A percentile compares a stretch with the other conserved stretches of the same genome.
These are phyloP conservation scores for Boletellus deceptivus DNA, from an alignment of 1,284 basidiomycete species.

Conservation along the genomic window DNA sequence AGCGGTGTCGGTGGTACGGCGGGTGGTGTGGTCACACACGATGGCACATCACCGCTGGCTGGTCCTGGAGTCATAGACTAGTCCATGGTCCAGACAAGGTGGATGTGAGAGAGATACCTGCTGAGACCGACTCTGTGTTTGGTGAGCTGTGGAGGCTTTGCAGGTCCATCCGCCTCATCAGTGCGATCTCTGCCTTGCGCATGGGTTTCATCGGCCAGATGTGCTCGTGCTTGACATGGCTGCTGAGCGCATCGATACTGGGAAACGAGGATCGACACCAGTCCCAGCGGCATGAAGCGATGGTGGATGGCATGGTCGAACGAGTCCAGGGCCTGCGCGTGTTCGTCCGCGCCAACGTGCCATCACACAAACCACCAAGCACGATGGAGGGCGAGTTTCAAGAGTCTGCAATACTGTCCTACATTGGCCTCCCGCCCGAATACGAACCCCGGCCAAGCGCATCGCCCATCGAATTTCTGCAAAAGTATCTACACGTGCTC, in stretches of 20 bases:
- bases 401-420: conserved; percentile 49
- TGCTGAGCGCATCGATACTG: conserved; percentile 36
- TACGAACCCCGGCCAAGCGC: conserved; percentile 58
- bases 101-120: conserved; percentile 20
- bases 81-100: conserved; percentile 1
- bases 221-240: conserved; percentile 50
- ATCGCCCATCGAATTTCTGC: conserved; percentile 63
- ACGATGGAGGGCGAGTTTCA: conserved; percentile 34
- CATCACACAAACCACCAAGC: neutral
- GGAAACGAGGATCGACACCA: conserved; percentile 47
- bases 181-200: conserved; percentile 28
- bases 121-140: conserved; percentile 11
- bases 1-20: neutral
- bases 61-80: conserved; percentile 12
- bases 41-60: neutral
- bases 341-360: conserved; percentile 25
- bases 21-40: conserved; percentile 3
- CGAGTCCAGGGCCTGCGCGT: conserved; percentile 1
- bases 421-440: conserved; percentile 57
- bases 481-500: conserved; percentile 54
- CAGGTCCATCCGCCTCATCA: conserved; percentile 32
- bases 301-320: conserved; percentile 4
- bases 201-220: conserved; percentile 38
- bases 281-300: conserved; percentile 43
- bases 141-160: conserved; percentile 38